Evolutionary conservation across 345 rosid species (phyloP), one percentile per base, ranked within the genome.

Genomic region (Trapa incisa): DNA sequence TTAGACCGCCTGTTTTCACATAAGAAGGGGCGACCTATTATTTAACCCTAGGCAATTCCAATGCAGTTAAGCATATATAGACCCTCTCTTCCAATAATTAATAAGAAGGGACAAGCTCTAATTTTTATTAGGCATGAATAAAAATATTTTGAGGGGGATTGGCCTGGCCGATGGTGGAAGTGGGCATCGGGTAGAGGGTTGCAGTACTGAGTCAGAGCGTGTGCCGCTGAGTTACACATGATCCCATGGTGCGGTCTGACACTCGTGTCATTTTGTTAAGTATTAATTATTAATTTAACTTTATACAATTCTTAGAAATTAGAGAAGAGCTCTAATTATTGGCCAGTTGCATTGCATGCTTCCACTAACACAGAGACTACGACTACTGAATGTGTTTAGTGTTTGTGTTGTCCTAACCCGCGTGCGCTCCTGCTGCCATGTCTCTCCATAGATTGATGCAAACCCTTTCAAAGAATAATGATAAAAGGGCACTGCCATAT

Each of bases 201-300:
- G 33, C 60, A n/a, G 68, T 3, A 48, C 42, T 14, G 68, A 36
- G 68, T 36, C 60, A 66, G 60, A 48, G 33, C 60, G 16, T 60
- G 68, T 56, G 68, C 56, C 45, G 43, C 58, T 1, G 38, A 37
- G 35, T 66, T 1, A 60, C 68, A 54, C 68, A 66, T 17, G 68
- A 66, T 66, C 68, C 68, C 68, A 56, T 66, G 48, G 35, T 22
- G 0, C 57, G 57, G 57, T n/a, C 52, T 3, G 67, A 32, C 66
- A 48, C 38, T 22, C 29, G 33, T 16, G 60, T 54, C 60, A 54
- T 41, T 7, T 22, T n/a, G 9, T 54, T 54, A n/a, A 54, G 3
- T 6, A 22, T 54, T n/a, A n/a, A 2, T n/a, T n/a, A n/a, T n/a
- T 54, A 10, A 45, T n/a, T 54, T n/a, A n/a, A 2, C 6, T 6